These are phyloP conservation scores for Diaporthe sp. DNA, from an alignment of 2,329 filamentous ascomycete genomes.

Conservation along the genomic window DNA sequence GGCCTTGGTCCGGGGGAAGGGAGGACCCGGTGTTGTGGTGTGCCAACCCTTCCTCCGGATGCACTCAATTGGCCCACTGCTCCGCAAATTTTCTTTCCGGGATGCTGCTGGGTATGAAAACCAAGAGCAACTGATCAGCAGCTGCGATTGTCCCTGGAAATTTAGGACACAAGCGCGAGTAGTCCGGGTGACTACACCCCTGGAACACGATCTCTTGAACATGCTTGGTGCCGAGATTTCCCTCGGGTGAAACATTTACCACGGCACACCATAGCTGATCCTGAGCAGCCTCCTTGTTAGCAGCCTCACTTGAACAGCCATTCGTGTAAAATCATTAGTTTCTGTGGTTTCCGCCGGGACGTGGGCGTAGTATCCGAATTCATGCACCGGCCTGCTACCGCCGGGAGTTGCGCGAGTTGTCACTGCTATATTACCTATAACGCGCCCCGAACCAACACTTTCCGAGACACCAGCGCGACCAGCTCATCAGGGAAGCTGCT, in stretches of 20 bases:
- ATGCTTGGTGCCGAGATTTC: background rate
- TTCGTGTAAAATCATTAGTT: background rate
- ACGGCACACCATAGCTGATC: background rate
- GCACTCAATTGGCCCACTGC: background rate
- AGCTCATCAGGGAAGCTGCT: background rate
- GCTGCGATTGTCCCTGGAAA: background rate
- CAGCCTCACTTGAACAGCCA: background rate
- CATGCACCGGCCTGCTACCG: background rate
- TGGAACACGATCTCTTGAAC: background rate
- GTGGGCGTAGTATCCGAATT: background rate
- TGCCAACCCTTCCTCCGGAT: background rate
- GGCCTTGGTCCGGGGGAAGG: background rate
- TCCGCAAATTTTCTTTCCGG: background rate
- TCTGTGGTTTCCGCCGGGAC: background rate
- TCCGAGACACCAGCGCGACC: conserved; percentile 12
- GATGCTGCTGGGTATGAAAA: background rate
- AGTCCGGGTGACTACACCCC: background rate
- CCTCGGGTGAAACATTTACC: background rate
- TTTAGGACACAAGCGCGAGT: background rate
- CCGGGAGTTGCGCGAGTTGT: background rate
- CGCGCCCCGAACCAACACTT: background rate
- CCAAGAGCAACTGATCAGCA: background rate
- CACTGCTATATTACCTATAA: background rate
- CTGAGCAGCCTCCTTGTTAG: background rate
- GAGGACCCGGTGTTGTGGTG: background rate